phyloP scores from a whole-genome alignment of 352 stramenopile genomes.

The Phytophthora kernoviae region DNA sequence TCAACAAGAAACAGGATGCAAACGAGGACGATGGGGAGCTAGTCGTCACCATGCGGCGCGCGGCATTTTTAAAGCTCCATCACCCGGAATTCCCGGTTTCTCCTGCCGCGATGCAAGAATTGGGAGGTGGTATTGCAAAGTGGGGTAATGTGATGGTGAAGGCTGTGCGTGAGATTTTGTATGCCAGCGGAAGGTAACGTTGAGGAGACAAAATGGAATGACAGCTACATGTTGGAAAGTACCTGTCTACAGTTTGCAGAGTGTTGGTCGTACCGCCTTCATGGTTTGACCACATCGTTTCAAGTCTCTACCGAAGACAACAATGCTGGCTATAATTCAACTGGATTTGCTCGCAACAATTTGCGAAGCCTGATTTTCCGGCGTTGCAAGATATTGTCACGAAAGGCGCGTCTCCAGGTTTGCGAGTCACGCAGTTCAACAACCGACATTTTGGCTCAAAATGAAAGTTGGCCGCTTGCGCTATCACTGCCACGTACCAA shows the following conservation, averaged over 20 bases:
- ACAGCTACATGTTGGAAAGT: no score
- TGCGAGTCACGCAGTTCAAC: no score
- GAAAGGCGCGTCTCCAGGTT: no score
- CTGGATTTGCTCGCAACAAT: conserved; percentile 27
- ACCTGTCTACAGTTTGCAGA: background rate
- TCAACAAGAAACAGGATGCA: conserved; percentile 10
- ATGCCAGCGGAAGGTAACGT: background rate
- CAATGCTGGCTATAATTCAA: conserved; percentile 8
- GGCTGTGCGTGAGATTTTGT: conserved; percentile 23
- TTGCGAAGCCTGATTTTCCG: conserved; percentile 22
- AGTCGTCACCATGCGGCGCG: conserved; percentile 21
- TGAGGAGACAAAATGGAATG: background rate
- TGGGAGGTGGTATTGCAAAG: conserved; percentile 15
- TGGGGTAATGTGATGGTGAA: conserved; percentile 34
- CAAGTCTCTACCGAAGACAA: background rate
- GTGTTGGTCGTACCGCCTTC: no score
- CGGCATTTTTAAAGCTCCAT: conserved; percentile 19
- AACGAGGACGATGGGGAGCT: conserved; percentile 1
- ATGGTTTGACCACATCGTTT: no score
- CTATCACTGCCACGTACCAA: background rate
- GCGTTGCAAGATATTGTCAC: conserved; percentile 8
- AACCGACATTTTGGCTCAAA: background rate
- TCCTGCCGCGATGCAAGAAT: conserved; percentile 12
- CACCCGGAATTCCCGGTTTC: conserved; percentile 17
- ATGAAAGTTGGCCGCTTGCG: no score